phyloP scores from a whole-genome alignment of 2,329 filamentous ascomycete species.

The Microcyclospora pomicola region DNA sequence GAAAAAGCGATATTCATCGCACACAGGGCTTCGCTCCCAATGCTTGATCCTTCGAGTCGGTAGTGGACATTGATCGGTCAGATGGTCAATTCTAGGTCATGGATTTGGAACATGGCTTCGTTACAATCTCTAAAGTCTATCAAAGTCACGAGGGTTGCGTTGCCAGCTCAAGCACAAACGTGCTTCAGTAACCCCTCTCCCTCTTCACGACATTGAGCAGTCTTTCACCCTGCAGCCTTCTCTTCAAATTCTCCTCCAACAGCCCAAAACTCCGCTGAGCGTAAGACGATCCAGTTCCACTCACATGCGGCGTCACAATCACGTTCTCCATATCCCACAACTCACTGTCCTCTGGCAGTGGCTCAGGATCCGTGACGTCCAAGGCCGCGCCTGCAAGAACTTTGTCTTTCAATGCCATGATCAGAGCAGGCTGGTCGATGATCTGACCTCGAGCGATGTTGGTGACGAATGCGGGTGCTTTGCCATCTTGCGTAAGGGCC shows the following conservation, averaged over 20 bases:
- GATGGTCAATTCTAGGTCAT: too few species aligned
- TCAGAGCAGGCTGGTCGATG: slow-evolving; percentile 47
- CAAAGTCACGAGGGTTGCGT: too few species aligned
- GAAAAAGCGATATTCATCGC: too few species aligned
- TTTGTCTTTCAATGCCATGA: slow-evolving; percentile 45
- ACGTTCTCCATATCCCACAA: slow-evolving; percentile 59
- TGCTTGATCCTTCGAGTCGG: too few species aligned
- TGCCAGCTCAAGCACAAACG: too few species aligned
- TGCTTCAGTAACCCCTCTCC: slow-evolving; percentile 44
- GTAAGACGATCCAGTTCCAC: slow-evolving; percentile 41
- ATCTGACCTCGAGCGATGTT: slow-evolving; percentile 59
- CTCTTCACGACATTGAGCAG: slow-evolving; percentile 50
- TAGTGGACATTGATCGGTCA: too few species aligned
- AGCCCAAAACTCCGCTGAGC: slow-evolving; percentile 43
- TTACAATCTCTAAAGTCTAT: too few species aligned
- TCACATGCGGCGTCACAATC: slow-evolving; percentile 55
- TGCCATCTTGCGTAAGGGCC: slow-evolving; percentile 16
- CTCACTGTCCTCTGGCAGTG: slow-evolving; percentile 51
- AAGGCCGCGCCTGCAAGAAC: slow-evolving; percentile 54
- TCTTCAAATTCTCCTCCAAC: slow-evolving; percentile 42
- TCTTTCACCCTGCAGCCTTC: slow-evolving; percentile 37
- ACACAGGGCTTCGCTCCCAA: too few species aligned
- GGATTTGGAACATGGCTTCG: too few species aligned
- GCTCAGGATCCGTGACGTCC: slow-evolving; percentile 70
- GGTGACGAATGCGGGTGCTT: slow-evolving; percentile 39